A percentile compares a stretch with the other conserved stretches of the same genome.
Evolutionary conservation across 192 early-diverging fungal species (phyloP).

Genomic region (Globomyces pollinis-pini): DNA sequence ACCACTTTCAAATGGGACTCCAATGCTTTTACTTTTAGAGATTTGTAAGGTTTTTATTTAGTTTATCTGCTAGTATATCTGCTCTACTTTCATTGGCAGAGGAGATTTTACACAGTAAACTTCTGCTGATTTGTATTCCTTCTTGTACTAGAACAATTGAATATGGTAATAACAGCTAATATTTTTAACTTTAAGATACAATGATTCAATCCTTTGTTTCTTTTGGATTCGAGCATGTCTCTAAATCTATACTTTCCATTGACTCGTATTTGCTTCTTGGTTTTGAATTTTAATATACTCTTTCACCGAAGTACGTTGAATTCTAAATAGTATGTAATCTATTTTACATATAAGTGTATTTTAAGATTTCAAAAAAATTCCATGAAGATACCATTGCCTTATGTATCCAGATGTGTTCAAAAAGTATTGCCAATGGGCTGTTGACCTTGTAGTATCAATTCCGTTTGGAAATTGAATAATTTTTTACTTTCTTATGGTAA

Average conservation of each 20-base stretch:
- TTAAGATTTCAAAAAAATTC: too few relatives aligned
- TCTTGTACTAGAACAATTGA: background rate
- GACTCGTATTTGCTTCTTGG: constrained; percentile 1
- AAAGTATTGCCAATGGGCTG: too few relatives aligned
- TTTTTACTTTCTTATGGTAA: too few relatives aligned
- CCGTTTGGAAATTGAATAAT: too few relatives aligned
- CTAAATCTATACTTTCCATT: background rate
- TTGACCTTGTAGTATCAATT: too few relatives aligned
- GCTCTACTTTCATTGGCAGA: background rate
- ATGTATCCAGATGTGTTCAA: too few relatives aligned
- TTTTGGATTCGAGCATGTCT: background rate
- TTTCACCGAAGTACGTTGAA: too few relatives aligned
- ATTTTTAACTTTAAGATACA: too few relatives aligned
- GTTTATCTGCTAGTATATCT: constrained; percentile 2
- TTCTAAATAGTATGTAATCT: background rate
- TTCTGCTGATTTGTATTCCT: background rate
- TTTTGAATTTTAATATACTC: background rate
- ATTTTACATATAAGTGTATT: too few relatives aligned
- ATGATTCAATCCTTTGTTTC: background rate
- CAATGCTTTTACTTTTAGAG: background rate
- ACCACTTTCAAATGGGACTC: too few relatives aligned
- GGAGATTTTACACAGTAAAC: background rate
- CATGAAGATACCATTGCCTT: too few relatives aligned
- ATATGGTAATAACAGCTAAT: too few relatives aligned
- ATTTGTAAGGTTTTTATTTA: background rate